Percentiles rank a stretch among this genome's conserved stretches.
These are phyloP conservation scores for Pholiota adiposa DNA, from an alignment of 1,284 basidiomycete genomes.

Conservation along the genomic window DNA sequence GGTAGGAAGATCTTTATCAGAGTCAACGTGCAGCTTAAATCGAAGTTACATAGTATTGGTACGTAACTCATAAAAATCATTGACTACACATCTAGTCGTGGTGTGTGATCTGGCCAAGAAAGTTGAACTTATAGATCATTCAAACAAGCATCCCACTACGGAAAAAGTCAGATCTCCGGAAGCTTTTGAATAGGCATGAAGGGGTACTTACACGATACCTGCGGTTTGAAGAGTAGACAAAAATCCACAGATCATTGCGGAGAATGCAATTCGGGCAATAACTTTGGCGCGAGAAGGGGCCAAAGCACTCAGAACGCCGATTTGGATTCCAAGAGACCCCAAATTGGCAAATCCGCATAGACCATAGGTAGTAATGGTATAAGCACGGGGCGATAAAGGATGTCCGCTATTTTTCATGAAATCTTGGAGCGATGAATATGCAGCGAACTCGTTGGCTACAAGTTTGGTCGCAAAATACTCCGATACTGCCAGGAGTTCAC, in stretches of 20 bases:
- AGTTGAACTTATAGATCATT: no score
- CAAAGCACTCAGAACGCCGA: conserved; percentile 85
- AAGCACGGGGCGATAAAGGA: conserved; percentile 71
- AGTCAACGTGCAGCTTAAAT: no score
- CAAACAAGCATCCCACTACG: conserved; percentile 55
- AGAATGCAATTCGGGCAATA: conserved; percentile 74
- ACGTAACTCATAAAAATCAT: no score
- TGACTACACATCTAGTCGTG: no score
- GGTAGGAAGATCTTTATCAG: no score
- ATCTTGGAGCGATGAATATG: conserved; percentile 65
- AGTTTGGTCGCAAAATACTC: conserved; percentile 87
- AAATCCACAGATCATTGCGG: conserved; percentile 84
- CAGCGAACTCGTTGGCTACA: conserved; percentile 88
- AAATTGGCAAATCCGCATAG: conserved; percentile 93
- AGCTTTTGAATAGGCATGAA: background rate
- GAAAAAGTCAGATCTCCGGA: conserved; percentile 5
- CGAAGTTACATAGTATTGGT: no score
- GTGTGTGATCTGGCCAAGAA: no score
- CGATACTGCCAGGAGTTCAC: conserved; percentile 76
- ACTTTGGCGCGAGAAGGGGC: conserved; percentile 76
- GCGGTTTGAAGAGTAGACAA: conserved; percentile 77
- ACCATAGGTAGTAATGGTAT: conserved; percentile 80
- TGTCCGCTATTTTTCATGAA: conserved; percentile 49
- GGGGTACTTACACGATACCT: conserved; percentile 62
- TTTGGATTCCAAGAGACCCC: conserved; percentile 86